Percentiles rank a stretch among this genome's conserved stretches.
These are phyloP conservation scores for Chiua virens DNA, from an alignment of 768 basidiomycete species.

Conservation along the genomic window DNA sequence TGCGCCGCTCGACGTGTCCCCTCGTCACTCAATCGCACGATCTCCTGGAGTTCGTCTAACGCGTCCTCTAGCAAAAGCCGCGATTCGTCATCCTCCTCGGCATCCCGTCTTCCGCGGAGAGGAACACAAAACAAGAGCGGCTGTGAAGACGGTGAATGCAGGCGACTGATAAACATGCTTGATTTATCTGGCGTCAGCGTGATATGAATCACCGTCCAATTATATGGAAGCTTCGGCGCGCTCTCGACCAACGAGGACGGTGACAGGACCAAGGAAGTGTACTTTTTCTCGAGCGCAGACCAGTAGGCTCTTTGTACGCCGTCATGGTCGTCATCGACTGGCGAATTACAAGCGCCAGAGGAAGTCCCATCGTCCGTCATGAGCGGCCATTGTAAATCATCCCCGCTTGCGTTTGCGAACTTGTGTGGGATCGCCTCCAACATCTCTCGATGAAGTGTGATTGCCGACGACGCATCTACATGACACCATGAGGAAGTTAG, in stretches of 20 bases:
- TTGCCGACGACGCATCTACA: constrained; percentile 69
- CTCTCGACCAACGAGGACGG: constrained; percentile 41
- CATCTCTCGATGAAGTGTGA: constrained; percentile 85
- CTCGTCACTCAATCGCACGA: constrained; percentile 77
- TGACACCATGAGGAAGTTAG: neutral
- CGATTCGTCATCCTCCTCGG: constrained; percentile 68
- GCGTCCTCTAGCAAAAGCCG: constrained; percentile 78
- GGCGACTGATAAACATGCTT: constrained; percentile 81
- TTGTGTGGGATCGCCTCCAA: constrained; percentile 79
- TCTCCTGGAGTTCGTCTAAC: constrained; percentile 69
- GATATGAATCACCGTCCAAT: constrained; percentile 86
- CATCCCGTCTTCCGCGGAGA: constrained; percentile 77
- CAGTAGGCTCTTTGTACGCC: constrained; percentile 55
- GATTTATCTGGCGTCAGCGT: constrained; percentile 80
- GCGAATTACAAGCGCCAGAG: constrained; percentile 22
- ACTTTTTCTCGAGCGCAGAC: constrained; percentile 54
- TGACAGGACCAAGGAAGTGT: constrained; percentile 34
- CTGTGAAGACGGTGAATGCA: constrained; percentile 49
- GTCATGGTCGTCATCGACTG: constrained; percentile 36
- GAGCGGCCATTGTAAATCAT: constrained; percentile 78
- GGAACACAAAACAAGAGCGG: constrained; percentile 90
- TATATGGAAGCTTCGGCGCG: constrained; percentile 54
- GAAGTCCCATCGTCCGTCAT: constrained; percentile 47
- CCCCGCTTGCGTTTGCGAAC: constrained; percentile 44
- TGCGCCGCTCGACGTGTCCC: constrained; percentile 70